phyloP scores from a whole-genome alignment of 1,284 basidiomycete species.

The Ceratobasidium sp. region DNA sequence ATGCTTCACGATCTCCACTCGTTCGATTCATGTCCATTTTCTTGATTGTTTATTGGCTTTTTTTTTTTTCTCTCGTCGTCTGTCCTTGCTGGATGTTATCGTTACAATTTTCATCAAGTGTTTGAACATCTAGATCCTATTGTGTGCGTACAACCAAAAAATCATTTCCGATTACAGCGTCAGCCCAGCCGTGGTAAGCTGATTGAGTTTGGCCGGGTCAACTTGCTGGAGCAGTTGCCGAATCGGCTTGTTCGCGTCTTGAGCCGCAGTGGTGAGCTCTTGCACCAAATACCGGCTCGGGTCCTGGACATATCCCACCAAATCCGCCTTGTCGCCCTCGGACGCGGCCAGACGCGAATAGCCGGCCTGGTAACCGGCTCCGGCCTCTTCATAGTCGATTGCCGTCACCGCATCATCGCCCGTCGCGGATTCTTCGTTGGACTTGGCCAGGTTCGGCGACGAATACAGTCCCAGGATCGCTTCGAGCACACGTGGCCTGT shows the following conservation, averaged over 20 bases:
- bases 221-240: not conserved
- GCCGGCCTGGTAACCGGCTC: constrained; percentile 89
- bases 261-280: not conserved
- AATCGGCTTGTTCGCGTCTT: constrained; percentile 16
- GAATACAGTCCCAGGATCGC: constrained; percentile 9
- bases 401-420: constrained; percentile 67
- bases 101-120: constrained; percentile 29
- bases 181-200: constrained; percentile 5
- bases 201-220: not conserved
- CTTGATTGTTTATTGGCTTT: not conserved
- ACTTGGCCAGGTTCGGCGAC: constrained; percentile 30
- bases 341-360: constrained; percentile 92
- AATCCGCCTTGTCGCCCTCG: constrained; percentile 51
- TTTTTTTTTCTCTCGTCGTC: constrained; percentile 4
- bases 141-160: not conserved
- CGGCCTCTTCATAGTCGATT: constrained; percentile 88
- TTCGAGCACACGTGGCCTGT: constrained; percentile 23
- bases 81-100: constrained; percentile 34
- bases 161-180: not conserved
- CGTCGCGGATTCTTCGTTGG: constrained; percentile 5
- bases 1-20: not conserved
- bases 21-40: constrained; percentile 22
- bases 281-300: constrained; percentile 13
- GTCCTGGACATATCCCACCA: constrained; percentile 48
- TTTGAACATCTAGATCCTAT: constrained; percentile 33